Conservation (phyloP, 1,284 basidiomycete species). For the Tetrapyrgos nigripes region DNA sequence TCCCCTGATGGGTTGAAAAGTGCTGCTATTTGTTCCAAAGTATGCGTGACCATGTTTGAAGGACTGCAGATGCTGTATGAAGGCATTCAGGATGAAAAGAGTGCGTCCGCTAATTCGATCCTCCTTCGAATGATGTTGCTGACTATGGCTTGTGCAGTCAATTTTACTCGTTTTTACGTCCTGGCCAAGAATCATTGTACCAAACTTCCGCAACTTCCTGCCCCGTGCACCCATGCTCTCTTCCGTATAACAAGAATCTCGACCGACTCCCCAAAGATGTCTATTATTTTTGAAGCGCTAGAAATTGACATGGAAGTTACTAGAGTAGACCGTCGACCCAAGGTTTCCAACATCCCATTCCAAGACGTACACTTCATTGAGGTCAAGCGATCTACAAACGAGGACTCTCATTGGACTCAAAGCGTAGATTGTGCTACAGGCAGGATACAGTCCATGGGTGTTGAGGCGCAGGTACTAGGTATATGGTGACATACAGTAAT, state of each 20-base stretch:
- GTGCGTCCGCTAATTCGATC: constrained; percentile 42
- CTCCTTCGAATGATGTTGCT: background rate
- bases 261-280: background rate
- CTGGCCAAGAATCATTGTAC: constrained; percentile 44
- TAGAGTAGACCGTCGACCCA: constrained; percentile 73
- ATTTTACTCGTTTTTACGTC: constrained; percentile 70
- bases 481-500: constrained; percentile 42
- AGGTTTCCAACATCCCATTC: constrained; percentile 52
- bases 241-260: constrained; percentile 6
- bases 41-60: constrained; percentile 63
- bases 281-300: constrained; percentile 1
- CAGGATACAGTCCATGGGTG: constrained; percentile 40
- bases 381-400: constrained; percentile 27
- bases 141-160: constrained; percentile 46
- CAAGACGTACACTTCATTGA: constrained; percentile 68
- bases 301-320: constrained; percentile 28
- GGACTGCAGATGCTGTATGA: constrained; percentile 62
- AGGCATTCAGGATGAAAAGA: constrained; percentile 66
- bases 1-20: constrained; percentile 44
- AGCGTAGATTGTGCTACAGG: constrained; percentile 43
- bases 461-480: constrained; percentile 45
- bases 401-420: constrained; percentile 24
- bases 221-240: background rate
- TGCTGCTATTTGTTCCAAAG: constrained; percentile 76
- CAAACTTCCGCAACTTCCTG: constrained; percentile 24